These are phyloP conservation scores for Cymbopogon citratus DNA, from an alignment of 176 grass and related monocot species.

Conservation along the genomic window DNA sequence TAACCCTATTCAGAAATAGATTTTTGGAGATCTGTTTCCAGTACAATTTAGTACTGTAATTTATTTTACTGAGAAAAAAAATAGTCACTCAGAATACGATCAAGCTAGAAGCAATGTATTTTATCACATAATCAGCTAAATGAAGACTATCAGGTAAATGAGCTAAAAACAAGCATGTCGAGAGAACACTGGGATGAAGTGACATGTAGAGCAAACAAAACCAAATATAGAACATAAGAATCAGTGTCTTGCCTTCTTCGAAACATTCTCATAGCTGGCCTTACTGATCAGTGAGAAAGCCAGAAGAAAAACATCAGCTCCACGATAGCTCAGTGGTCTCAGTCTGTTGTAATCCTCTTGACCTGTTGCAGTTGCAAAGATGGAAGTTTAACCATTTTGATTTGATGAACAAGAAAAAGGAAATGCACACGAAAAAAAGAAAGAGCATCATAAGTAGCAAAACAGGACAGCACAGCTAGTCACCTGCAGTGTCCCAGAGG, in stretches of 20 bases:
- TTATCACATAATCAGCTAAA: neutral
- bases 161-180: neutral
- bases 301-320: constrained; percentile 77
- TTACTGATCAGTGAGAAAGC: constrained; percentile 82
- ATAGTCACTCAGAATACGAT: neutral
- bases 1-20: neutral
- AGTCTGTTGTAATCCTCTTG: constrained; percentile 80
- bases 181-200: neutral
- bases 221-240: neutral
- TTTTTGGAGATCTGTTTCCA: constrained; percentile 3
- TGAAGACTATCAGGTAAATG: neutral
- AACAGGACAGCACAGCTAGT: neutral
- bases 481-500: constrained; percentile 76
- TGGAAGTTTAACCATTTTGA: neutral
- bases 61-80: neutral
- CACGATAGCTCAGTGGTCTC: constrained; percentile 76
- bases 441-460: neutral
- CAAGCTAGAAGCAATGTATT: constrained; percentile 3
- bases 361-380: constrained; percentile 39
- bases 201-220: neutral
- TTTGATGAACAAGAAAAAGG: neutral
- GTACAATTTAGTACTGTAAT: neutral
- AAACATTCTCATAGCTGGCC: constrained; percentile 77
- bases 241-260: constrained; percentile 60
- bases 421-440: neutral